These are phyloP conservation scores for Penicillium sp. DNA, from an alignment of 2,329 filamentous ascomycete species.

Conservation along the genomic window DNA sequence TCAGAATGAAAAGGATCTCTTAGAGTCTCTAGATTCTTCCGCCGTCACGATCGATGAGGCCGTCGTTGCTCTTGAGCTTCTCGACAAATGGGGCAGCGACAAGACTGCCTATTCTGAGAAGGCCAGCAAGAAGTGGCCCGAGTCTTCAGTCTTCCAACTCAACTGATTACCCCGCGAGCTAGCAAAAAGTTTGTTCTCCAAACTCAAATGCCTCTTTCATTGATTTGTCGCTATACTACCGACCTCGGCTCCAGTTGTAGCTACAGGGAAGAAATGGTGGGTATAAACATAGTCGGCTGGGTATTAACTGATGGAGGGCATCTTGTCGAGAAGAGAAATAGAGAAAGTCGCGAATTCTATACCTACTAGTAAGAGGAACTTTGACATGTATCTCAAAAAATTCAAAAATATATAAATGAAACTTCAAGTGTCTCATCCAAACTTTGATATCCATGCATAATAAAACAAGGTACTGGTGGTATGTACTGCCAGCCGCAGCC, in stretches of 20 bases:
- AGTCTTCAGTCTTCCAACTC: slow-evolving; percentile 43
- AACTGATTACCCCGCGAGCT: slow-evolving; percentile 17
- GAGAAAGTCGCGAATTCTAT: neutral
- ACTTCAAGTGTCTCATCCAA: too few relatives aligned
- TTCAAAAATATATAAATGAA: neutral
- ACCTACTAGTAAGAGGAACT: too few relatives aligned
- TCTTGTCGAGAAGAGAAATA: neutral
- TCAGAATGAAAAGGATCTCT: slow-evolving; percentile 65
- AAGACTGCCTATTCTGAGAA: slow-evolving; percentile 55
- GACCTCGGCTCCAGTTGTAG: neutral
- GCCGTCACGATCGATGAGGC: slow-evolving; percentile 62
- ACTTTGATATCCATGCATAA: too few relatives aligned
- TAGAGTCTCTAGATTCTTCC: slow-evolving; percentile 59
- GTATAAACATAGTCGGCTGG: neutral
- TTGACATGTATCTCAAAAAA: slow-evolving; percentile 1
- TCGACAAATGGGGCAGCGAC: slow-evolving; percentile 57
- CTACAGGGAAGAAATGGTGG: neutral
- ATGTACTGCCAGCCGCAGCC: too few relatives aligned
- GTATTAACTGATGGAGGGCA: neutral
- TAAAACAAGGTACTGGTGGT: too few relatives aligned
- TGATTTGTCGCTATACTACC: neutral
- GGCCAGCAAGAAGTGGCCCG: slow-evolving; percentile 45
- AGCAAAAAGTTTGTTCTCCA: neutral
- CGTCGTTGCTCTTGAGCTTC: slow-evolving; percentile 55
- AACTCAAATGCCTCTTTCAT: too few relatives aligned